Evolutionary conservation across 257 asterid genomes (phyloP).

Genomic region (Solanum pinnatisectum): DNA sequence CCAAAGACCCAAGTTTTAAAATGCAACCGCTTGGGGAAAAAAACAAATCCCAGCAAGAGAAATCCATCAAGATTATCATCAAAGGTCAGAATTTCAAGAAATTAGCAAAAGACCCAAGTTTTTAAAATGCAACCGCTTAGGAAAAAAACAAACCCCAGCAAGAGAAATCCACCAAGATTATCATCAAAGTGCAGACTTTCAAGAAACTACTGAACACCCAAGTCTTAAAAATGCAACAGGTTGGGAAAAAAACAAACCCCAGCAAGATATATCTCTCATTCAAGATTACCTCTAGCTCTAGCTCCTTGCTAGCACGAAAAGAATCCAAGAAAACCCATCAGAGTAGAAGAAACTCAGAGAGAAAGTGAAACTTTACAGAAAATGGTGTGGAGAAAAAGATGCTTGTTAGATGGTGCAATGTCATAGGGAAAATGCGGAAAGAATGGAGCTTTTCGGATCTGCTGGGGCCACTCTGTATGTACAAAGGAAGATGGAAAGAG

Average conservation of each 20-base stretch:
- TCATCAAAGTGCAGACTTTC: constrained; percentile 1
- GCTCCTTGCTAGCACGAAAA: constrained; percentile 1
- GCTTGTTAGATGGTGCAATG: constrained; percentile 20
- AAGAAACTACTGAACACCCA: constrained; percentile 16
- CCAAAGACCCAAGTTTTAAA: constrained; percentile 19
- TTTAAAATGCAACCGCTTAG: constrained; percentile 12
- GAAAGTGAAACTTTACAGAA: neutral
- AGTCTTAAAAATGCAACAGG: constrained; percentile 14
- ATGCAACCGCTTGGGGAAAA: constrained; percentile 2
- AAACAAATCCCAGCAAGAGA: constrained; percentile 7
- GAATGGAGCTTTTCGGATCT: constrained; percentile 58
- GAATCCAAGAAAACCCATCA: constrained; percentile 22
- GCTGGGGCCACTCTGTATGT: constrained; percentile 45
- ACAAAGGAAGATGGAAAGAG: constrained; percentile 8
- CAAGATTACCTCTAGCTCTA: neutral
- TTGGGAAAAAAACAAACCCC: constrained; percentile 1
- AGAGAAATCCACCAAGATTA: constrained; percentile 17
- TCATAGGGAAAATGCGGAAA: constrained; percentile 23
- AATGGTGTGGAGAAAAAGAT: constrained; percentile 28
- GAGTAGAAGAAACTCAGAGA: constrained; percentile 25
- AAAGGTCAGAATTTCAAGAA: constrained; percentile 7
- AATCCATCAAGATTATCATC: constrained; percentile 14
- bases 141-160: neutral
- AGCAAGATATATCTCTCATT: neutral
- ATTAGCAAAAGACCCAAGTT: constrained; percentile 16